Percentiles rank a stretch among this genome's conserved stretches.
Conservation (phyloP, 441 rosid genomes). For the Rhodomyrtus psidioides region DNA sequence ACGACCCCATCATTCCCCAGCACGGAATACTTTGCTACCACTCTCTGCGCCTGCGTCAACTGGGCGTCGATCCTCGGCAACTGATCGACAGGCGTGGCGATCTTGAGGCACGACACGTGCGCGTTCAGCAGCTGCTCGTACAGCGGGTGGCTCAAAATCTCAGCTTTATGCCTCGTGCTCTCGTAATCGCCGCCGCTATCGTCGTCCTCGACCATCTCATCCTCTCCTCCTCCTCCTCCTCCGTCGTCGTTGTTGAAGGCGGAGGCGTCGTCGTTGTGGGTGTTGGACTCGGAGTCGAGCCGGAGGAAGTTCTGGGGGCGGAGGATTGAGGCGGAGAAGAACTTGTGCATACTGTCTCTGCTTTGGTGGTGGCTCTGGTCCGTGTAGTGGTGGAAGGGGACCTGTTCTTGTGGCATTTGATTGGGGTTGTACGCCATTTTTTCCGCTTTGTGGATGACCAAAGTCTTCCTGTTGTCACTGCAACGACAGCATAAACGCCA, state of each 20-base stretch:
- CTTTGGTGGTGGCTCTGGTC: background rate
- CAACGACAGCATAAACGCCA: background rate
- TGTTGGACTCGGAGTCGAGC: background rate
- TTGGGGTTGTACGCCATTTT: background rate
- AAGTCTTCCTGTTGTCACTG: background rate
- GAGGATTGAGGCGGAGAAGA: conserved; percentile 2
- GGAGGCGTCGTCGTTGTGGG: conserved; percentile 9
- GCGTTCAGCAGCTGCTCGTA: conserved; percentile 32
- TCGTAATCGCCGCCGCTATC: background rate
- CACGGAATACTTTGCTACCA: conserved; percentile 23
- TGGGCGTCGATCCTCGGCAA: conserved; percentile 32
- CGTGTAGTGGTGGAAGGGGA: background rate
- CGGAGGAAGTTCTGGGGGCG: conserved; percentile 10
- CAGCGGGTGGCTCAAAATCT: conserved; percentile 28
- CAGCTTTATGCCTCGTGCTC: conserved; percentile 21
- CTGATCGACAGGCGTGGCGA: conserved; percentile 37
- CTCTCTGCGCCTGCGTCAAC: conserved; percentile 19
- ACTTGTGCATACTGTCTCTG: background rate
- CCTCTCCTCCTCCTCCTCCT: background rate
- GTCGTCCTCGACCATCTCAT: background rate
- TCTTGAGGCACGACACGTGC: conserved; percentile 29
- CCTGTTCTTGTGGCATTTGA: background rate
- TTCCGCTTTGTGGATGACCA: background rate
- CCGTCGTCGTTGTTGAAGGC: background rate
- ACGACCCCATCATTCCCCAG: background rate